Base-by-base conservation (phyloP, 768 basidiomycete species). In the Kwoniella botswanensis region DNA sequence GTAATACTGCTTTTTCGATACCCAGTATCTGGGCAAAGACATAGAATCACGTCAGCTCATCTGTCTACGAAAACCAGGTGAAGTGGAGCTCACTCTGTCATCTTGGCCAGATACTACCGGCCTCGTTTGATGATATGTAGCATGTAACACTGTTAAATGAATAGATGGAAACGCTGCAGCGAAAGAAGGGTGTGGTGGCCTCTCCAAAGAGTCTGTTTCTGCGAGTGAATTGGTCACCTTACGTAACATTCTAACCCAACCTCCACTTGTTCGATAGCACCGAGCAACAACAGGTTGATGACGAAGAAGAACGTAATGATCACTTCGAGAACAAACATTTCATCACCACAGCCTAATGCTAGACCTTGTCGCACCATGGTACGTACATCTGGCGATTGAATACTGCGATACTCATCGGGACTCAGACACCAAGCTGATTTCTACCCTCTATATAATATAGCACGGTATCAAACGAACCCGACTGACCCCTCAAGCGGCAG, bases 1-100 rank as follows among this genome's bases (percentile, higher is more conserved):
- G 82, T 89, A 92, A 84, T 95, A 96, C 76, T 82, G 78, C 73
- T 83, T 83, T 66, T 83, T 82, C 18, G 82, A 83, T 21, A 80
- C 74, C 82, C 82, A 83, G 61, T 82, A 83, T 72, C 82, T 83
- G 61, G 7, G 4, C 3, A 21, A 64, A 41, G 24, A 2, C 15
- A 46, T 9, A n/a, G 60, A 41, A 21, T 11, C 54, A 15, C 42
- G 67, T 62, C 56, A 57, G n/a, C 63, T 21, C 21, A 9, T n/a
- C 18, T 43, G 44, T 44, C 21, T 2, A 9, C 11, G 5, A 21
- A 26, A 24, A 59, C 1, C 6, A 53, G 15, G 26, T 26, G 15
- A 22, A 42, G 29, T 15, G 1, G 24, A n/a, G 61, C 77, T 66
- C 57, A 79, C 78, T 79, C 78, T 63, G 78, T 76, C 78, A 79